Evolutionary conservation across 768 basidiomycete genomes (phyloP), one percentile per base, ranked within the genome.

Genomic region (Neoboletus subvelutipes): DNA sequence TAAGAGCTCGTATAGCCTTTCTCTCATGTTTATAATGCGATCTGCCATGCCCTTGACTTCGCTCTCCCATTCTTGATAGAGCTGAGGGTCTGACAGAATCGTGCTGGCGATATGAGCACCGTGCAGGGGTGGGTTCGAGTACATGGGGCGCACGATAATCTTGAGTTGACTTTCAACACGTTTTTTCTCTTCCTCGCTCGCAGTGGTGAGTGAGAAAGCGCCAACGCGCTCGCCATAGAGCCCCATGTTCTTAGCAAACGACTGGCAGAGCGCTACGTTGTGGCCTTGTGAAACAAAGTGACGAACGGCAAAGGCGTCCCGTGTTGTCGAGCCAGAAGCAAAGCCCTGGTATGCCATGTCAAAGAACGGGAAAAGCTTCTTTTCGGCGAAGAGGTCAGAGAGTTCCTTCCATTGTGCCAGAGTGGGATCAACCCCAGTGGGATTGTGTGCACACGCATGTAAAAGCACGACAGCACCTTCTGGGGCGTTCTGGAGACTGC

Each of bases 301-400:
- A 62, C 96, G 90, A 56, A 98, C 85, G 33, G 96, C 94, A 73
- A 92, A 95, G 12, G 96, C 97, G 68, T 99, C 97, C 54, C 85
- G 86, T 62, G 86, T 72, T 62, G 92, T 94, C 50, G 87, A 86
- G 50, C 97, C 97, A 24, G 95, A 97, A 36, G 97, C 96, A 72
- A 99, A 99, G 50, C 97, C 97, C 75, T 97, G 94, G 79, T 99
- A 99, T 17, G 97, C 96, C 94, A 98, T 98, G 76, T 99, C 97
- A 73, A 98, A 98, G 85, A 98, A 94, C 51, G 96, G 91, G 86
- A 98, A 96, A 65, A 96, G 83, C 61, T 86, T 84, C 79, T 84
- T 92, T 78, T 93, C 89, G 69, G 91, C 86, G 64, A 96, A 75
- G 57, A 98, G 78, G 65, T 93, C 83, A 42, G 91, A 93, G 59